These are phyloP conservation scores for Plantago coronopus DNA, from an alignment of 305 asterid species.

Conservation along the genomic window DNA sequence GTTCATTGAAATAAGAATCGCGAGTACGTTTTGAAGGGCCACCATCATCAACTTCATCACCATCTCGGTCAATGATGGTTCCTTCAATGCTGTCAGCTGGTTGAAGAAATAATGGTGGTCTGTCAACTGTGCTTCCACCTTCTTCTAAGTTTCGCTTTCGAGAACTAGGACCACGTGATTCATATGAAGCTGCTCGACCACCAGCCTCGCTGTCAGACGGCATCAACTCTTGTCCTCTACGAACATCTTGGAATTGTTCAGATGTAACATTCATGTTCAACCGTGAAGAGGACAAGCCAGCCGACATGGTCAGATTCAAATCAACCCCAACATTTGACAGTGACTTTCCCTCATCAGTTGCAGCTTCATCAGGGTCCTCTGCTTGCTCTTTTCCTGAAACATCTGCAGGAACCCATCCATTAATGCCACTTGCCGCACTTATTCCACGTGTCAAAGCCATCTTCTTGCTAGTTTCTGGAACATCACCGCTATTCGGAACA, in stretches of 20 bases:
- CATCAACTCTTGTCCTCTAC: conserved; percentile 52
- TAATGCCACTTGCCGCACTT: conserved; percentile 98
- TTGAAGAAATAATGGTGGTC: conserved; percentile 61
- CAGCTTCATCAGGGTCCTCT: conserved; percentile 86
- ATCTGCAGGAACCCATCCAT: conserved; percentile 87
- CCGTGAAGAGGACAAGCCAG: conserved; percentile 76
- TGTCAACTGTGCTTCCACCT: conserved; percentile 98
- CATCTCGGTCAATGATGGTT: conserved; percentile 93
- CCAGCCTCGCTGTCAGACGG: conserved; percentile 97
- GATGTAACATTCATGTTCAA: conserved; percentile 43
- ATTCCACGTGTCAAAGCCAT: conserved; percentile 80
- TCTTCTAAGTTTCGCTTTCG: conserved; percentile 89
- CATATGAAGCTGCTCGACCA: conserved; percentile 92
- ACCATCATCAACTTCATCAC: conserved; percentile 93
- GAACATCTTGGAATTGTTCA: conserved; percentile 51
- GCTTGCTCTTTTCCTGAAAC: conserved; percentile 70
- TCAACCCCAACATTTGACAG: conserved; percentile 75
- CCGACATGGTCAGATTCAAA: conserved; percentile 79
- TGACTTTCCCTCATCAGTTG: conserved; percentile 82
- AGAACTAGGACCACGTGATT: conserved; percentile 92
- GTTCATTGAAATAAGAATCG: conserved; percentile 45
- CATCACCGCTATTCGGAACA: conserved; percentile 69
- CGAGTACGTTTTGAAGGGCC: conserved; percentile 90
- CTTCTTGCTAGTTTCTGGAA: conserved; percentile 88
- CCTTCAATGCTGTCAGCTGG: conserved; percentile 96